phyloP scores from a whole-genome alignment of 148 eudicot genomes.

The Cornus kousa region DNA sequence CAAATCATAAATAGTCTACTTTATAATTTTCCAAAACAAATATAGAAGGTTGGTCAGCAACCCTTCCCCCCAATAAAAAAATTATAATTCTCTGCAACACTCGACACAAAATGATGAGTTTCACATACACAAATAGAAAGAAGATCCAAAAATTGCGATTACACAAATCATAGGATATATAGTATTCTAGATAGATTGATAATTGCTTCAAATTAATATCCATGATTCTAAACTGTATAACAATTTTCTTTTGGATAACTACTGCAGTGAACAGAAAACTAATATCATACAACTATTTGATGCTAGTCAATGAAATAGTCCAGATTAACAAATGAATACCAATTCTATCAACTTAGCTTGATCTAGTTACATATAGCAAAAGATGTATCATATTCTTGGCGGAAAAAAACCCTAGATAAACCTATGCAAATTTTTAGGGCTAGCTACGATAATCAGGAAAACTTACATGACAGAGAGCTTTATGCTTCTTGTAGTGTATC shows the following conservation, averaged over 20 bases:
- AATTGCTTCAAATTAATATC: background rate
- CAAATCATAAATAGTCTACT: slow-evolving; percentile 2
- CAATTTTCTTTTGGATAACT: background rate
- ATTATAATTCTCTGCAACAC: too few relatives aligned
- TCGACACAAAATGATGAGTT: background rate
- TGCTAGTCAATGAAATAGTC: background rate
- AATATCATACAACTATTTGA: background rate
- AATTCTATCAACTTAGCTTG: background rate
- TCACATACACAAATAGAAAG: background rate
- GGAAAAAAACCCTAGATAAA: background rate
- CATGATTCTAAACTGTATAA: background rate
- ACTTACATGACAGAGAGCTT: background rate
- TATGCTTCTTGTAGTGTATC: background rate
- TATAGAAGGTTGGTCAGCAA: background rate
- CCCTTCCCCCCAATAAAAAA: background rate
- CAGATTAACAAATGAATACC: background rate
- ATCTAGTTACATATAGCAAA: background rate
- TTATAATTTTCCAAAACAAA: background rate
- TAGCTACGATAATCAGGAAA: background rate
- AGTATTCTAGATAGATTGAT: background rate
- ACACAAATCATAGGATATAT: background rate
- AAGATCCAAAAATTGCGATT: background rate
- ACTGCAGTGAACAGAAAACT: too few relatives aligned
- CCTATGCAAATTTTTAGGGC: background rate
- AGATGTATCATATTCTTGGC: background rate